phyloP scores from a whole-genome alignment of 192 early-diverging fungal species.

The Nowakowskiella sp. region DNA sequence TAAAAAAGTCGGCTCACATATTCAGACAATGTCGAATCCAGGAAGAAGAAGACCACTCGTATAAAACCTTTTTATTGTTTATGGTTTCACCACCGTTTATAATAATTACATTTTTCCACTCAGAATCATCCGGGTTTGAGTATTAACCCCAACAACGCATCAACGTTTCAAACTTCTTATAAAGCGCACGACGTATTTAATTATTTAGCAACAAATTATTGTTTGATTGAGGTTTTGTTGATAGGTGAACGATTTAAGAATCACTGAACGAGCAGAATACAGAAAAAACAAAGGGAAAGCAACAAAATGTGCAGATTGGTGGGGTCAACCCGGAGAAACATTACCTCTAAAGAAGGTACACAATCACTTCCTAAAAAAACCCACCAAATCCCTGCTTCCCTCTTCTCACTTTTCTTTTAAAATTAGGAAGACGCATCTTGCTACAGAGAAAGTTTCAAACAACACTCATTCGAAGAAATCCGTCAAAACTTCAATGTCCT shows the following conservation, averaged over 20 bases:
- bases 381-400: neutral
- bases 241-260: constrained; percentile 18
- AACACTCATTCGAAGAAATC: constrained; percentile 25
- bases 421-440: constrained; percentile 12
- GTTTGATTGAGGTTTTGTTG: too few species aligned
- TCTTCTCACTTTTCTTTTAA: constrained; percentile 2
- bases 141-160: too few species aligned
- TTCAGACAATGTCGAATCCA: too few species aligned
- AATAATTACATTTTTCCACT: too few species aligned
- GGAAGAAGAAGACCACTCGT: too few species aligned
- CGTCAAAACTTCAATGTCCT: constrained; percentile 3
- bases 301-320: constrained; percentile 35
- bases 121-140: too few species aligned
- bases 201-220: too few species aligned
- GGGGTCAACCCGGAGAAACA: constrained; percentile 24
- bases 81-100: too few species aligned
- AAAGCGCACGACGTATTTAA: constrained; percentile 15
- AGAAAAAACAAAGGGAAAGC: constrained; percentile 36
- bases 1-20: too few species aligned
- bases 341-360: neutral
- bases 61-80: too few species aligned
- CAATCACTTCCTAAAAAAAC: too few species aligned
- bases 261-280: constrained; percentile 29
- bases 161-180: constrained; percentile 19
- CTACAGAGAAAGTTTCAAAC: constrained; percentile 30